phyloP scores from a whole-genome alignment of 768 basidiomycete species.

The Cyclocybe cylindracea region DNA sequence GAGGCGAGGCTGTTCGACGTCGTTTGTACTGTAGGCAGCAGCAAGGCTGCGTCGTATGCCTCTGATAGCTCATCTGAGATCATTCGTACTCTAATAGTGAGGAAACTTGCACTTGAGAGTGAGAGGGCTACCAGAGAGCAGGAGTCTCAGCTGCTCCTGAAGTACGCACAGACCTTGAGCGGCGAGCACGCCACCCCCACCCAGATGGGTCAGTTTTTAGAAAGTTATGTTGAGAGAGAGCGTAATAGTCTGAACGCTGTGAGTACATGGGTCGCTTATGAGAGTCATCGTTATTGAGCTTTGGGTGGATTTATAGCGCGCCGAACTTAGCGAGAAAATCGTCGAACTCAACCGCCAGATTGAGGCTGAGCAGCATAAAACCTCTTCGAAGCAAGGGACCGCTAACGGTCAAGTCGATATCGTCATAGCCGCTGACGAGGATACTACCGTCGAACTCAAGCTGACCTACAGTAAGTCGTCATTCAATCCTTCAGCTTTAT shows the following conservation, averaged over 20 bases:
- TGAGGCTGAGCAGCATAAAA: slow-evolving; percentile 31
- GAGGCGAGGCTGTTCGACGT: slow-evolving; percentile 55
- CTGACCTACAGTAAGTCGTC: slow-evolving; percentile 51
- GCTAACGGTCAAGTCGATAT: slow-evolving; percentile 38
- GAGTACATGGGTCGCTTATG: slow-evolving; percentile 1
- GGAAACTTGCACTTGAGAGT: slow-evolving; percentile 35
- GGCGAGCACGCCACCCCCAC: slow-evolving; percentile 41
- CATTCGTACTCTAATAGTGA: slow-evolving; percentile 36
- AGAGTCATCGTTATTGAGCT: not conserved
- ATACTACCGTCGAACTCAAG: slow-evolving; percentile 40
- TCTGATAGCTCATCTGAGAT: slow-evolving; percentile 28
- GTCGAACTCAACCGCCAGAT: slow-evolving; percentile 40
- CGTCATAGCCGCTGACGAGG: slow-evolving; percentile 41
- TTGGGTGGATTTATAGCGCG: slow-evolving; percentile 21
- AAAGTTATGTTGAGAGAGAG: slow-evolving; percentile 39
- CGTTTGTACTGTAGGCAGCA: slow-evolving; percentile 40
- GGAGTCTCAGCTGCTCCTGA: slow-evolving; percentile 41
- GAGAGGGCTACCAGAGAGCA: slow-evolving; percentile 40
- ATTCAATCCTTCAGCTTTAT: not conserved
- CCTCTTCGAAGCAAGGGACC: slow-evolving; percentile 33
- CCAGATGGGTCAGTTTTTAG: slow-evolving; percentile 42
- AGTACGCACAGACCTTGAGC: slow-evolving; percentile 44
- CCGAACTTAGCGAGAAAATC: slow-evolving; percentile 40
- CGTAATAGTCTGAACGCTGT: slow-evolving; percentile 34
- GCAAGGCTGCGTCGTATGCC: slow-evolving; percentile 15